Conservation (phyloP, 352 stramenopile species). For the Phytophthora aleatoria region DNA sequence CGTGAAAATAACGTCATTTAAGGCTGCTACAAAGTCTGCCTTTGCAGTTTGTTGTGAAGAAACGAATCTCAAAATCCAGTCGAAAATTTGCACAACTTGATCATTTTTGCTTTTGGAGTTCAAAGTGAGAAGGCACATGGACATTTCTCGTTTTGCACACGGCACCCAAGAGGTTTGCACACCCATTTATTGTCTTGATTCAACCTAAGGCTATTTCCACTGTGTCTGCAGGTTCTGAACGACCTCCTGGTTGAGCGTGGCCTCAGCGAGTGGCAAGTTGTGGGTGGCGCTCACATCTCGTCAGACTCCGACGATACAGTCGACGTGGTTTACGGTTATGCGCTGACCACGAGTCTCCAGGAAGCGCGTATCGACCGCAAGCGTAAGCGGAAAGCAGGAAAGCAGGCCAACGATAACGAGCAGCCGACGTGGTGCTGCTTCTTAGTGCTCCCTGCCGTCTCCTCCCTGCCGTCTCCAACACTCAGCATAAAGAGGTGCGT, state of each 20-base stretch:
- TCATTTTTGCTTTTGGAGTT: no score
- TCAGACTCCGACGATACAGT: slow-evolving; percentile 19
- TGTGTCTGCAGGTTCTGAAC: slow-evolving; percentile 43
- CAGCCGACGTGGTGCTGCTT: slow-evolving; percentile 37
- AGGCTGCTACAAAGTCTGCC: not conserved
- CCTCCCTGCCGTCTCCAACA: slow-evolving; percentile 9
- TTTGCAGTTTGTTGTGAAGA: no score
- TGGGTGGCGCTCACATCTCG: slow-evolving; percentile 21
- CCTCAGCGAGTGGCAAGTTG: slow-evolving; percentile 40
- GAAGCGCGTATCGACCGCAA: slow-evolving; percentile 49
- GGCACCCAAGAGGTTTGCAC: slow-evolving; percentile 30
- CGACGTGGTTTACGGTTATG: slow-evolving; percentile 45
- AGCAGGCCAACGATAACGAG: slow-evolving; percentile 3
- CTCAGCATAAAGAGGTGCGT: slow-evolving; percentile 53
- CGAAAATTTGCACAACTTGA: no score
- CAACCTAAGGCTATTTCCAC: no score
- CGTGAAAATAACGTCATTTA: slow-evolving; percentile 56
- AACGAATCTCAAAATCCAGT: no score
- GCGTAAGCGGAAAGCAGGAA: slow-evolving; percentile 37
- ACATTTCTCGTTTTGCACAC: slow-evolving; percentile 11
- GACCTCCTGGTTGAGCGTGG: slow-evolving; percentile 47
- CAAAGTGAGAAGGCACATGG: slow-evolving; percentile 7
- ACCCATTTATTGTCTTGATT: not conserved
- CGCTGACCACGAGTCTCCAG: slow-evolving; percentile 30
- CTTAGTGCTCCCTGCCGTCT: slow-evolving; percentile 39